A percentile compares a stretch with the other conserved stretches of the same genome.
Conservation (phyloP, 2,329 filamentous ascomycete species). For the Taxawa tesnikishii region DNA sequence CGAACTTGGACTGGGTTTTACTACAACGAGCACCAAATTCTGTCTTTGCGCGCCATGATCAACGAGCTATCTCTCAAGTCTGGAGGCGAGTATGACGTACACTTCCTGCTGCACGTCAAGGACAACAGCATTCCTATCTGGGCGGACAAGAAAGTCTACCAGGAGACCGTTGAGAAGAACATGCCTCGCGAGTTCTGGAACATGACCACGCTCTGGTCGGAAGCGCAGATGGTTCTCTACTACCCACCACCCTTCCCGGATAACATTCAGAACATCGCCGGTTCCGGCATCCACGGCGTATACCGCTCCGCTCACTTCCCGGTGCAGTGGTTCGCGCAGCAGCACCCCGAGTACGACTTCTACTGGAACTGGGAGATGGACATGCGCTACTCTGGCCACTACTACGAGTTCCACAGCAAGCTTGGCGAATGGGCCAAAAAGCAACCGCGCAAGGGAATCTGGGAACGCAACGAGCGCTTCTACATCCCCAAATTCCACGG, state of each 20-base stretch:
- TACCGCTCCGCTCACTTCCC: constrained; percentile 54
- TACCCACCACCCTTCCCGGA: constrained; percentile 81
- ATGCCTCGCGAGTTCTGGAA: constrained; percentile 78
- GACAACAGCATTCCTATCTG: constrained; percentile 65
- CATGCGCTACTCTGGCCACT: constrained; percentile 65
- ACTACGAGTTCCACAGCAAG: constrained; percentile 66
- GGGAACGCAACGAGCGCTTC: constrained; percentile 62
- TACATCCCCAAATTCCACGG: constrained; percentile 61
- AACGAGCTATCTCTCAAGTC: constrained; percentile 69
- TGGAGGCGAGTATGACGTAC: constrained; percentile 76
- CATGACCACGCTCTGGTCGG: constrained; percentile 85
- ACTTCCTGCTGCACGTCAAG: constrained; percentile 76
- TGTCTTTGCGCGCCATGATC: constrained; percentile 73
- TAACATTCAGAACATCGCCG: constrained; percentile 51
- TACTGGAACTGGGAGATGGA: constrained; percentile 90
- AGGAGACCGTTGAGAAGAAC: constrained; percentile 51
- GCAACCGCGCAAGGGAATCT: constrained; percentile 59
- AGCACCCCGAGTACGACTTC: constrained; percentile 38
- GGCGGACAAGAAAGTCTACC: constrained; percentile 59
- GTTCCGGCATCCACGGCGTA: constrained; percentile 67
- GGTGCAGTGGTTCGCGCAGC: constrained; percentile 39
- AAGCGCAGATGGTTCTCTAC: constrained; percentile 80
- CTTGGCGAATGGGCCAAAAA: constrained; percentile 51
- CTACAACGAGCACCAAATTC: constrained; percentile 67
- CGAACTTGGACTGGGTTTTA: constrained; percentile 73